Percentiles rank a stretch among this genome's conserved stretches.
Conservation (phyloP, 352 stramenopile genomes). For the Phytophthora uliginosa region DNA sequence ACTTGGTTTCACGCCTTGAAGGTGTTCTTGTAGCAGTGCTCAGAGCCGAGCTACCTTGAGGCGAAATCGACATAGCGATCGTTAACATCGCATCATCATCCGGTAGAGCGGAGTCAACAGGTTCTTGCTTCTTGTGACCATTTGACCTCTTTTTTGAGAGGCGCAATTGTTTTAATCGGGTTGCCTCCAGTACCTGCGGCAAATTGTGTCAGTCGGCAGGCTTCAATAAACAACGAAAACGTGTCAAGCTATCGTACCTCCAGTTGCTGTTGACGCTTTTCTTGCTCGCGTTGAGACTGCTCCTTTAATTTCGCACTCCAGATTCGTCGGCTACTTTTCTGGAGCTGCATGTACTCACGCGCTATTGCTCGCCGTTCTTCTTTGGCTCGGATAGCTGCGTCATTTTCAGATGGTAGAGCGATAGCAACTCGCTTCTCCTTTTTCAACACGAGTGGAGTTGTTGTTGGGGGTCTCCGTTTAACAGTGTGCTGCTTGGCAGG, state of each 20-base stretch:
- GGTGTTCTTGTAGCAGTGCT: not conserved
- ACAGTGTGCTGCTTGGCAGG: not conserved
- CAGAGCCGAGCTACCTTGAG: not conserved
- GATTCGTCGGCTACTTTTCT: conserved; percentile 60
- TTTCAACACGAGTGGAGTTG: conserved; percentile 10
- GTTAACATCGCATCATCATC: not conserved
- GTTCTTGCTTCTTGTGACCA: conserved; percentile 6
- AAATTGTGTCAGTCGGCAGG: not conserved
- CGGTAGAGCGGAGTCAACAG: not conserved
- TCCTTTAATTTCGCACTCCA: conserved; percentile 48
- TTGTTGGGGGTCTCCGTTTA: conserved; percentile 26
- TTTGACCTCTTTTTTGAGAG: conserved; percentile 25
- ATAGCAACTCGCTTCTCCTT: conserved; percentile 21
- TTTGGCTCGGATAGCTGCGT: conserved; percentile 35
- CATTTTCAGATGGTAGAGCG: not conserved
- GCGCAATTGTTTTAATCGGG: conserved; percentile 39
- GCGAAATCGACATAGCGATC: not conserved
- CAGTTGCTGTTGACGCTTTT: conserved; percentile 55
- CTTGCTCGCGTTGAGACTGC: conserved; percentile 45
- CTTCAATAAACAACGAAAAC: not conserved
- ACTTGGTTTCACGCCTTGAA: not conserved
- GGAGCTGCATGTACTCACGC: conserved; percentile 74
- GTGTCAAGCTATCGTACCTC: conserved; percentile 39
- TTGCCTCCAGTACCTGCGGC: conserved; percentile 36
- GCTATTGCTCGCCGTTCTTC: conserved; percentile 63